Evolutionary conservation across 2,329 filamentous ascomycete species (phyloP).

Genomic region (Coniochaeta prunicola): DNA sequence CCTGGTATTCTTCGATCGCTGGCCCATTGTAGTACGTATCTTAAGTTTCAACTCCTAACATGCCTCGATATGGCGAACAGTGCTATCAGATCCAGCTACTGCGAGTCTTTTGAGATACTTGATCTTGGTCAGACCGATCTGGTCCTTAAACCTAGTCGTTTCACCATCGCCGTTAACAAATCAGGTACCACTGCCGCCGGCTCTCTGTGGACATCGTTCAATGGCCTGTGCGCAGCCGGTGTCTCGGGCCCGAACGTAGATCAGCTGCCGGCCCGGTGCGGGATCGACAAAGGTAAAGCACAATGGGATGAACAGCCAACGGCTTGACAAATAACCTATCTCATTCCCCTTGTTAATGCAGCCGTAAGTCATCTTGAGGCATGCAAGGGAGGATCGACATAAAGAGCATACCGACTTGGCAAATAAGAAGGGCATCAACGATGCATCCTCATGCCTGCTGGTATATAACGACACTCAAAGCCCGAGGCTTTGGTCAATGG

Average conservation of each 20-base stretch:
- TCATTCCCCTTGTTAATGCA: not conserved
- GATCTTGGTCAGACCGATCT: not conserved
- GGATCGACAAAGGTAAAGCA: not conserved
- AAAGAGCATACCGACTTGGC: not conserved
- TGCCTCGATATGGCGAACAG: too few relatives aligned
- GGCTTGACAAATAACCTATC: not conserved
- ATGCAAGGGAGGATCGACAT: not conserved
- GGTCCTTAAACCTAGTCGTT: not conserved
- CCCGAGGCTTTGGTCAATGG: not conserved
- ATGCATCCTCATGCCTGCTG: not conserved
- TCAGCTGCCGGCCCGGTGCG: not conserved
- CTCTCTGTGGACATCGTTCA: not conserved
- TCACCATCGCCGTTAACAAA: not conserved
- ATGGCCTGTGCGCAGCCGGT: not conserved
- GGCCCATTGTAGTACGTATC: not conserved
- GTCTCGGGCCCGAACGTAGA: not conserved
- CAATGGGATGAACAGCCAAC: not conserved
- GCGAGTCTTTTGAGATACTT: too few relatives aligned
- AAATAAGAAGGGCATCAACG: not conserved
- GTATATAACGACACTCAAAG: too few relatives aligned
- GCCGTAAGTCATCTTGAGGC: not conserved
- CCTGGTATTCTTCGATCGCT: not conserved
- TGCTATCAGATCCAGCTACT: too few relatives aligned
- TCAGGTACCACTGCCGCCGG: not conserved
- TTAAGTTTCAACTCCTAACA: too few relatives aligned